A percentile compares a stretch with the other conserved stretches of the same genome.
Evolutionary conservation across 176 grass and related monocot genomes (phyloP).

Genomic region (Dactylis glomerata): DNA sequence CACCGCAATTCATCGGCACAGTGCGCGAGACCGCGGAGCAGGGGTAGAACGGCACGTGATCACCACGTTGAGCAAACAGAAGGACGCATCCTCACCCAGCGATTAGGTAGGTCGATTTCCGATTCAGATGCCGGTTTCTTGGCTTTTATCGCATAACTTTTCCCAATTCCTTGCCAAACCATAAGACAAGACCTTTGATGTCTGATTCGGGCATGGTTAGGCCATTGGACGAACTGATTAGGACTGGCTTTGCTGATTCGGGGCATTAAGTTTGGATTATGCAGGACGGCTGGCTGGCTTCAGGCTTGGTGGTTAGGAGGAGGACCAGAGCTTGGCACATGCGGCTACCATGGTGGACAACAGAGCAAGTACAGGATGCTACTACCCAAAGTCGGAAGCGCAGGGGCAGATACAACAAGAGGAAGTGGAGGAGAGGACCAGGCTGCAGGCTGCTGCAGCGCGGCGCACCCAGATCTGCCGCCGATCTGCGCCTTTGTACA

Average conservation of each 20-base stretch:
- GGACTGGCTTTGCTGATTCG: background rate
- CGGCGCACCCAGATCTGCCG: slow-evolving; percentile 11
- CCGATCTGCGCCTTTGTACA: background rate
- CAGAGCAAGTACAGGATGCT: background rate
- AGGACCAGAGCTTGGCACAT: background rate
- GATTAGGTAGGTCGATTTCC: background rate
- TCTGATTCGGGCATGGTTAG: no score
- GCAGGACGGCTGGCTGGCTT: no score
- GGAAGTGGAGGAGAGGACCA: background rate
- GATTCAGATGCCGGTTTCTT: background rate
- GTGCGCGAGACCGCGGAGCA: background rate
- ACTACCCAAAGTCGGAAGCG: background rate
- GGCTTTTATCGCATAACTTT: no score
- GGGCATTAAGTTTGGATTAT: background rate
- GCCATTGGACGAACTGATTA: no score
- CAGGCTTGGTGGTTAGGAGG: background rate
- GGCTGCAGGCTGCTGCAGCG: background rate
- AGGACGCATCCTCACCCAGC: background rate
- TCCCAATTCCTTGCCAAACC: no score
- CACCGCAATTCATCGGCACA: background rate
- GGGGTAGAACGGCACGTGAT: background rate
- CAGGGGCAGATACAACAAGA: background rate
- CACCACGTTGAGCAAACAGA: no score
- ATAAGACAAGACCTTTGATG: no score
- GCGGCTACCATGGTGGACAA: background rate